Conservation (phyloP, 2,329 filamentous ascomycete genomes). For the Calonectria pauciramosa region DNA sequence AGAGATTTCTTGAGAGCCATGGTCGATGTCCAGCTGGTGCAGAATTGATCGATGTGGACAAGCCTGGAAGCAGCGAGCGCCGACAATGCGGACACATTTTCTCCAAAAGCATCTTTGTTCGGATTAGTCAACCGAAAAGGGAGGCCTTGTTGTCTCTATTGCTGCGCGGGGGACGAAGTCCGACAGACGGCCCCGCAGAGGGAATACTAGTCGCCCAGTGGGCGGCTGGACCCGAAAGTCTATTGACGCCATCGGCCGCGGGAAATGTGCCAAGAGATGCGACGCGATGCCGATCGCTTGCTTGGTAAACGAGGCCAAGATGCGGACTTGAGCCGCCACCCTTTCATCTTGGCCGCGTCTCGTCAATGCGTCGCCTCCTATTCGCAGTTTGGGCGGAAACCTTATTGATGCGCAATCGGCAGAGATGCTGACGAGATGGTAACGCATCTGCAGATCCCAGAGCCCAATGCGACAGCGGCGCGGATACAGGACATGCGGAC, state of each 20-base stretch:
- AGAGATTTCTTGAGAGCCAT: background rate
- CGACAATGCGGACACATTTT: background rate
- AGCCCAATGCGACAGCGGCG: background rate
- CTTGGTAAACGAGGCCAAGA: background rate
- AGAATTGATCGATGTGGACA: background rate
- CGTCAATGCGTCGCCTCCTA: background rate
- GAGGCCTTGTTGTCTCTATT: background rate
- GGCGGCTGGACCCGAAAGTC: background rate
- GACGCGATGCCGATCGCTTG: background rate
- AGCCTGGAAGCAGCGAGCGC: too few relatives aligned
- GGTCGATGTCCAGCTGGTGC: background rate
- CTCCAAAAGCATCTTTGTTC: background rate
- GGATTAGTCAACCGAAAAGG: background rate
- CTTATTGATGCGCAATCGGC: background rate
- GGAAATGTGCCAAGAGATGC: background rate
- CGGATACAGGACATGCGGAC: background rate
- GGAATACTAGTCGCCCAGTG: background rate
- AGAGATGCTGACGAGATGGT: background rate
- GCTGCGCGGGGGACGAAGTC: background rate
- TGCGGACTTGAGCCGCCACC: background rate
- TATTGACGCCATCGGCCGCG: constrained; percentile 1
- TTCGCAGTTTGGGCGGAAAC: background rate
- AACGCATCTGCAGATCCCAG: background rate
- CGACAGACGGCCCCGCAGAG: background rate
- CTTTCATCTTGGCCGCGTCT: background rate